Evolutionary conservation across 106 monocot species (phyloP).

Genomic region (Triglochin maritima): DNA sequence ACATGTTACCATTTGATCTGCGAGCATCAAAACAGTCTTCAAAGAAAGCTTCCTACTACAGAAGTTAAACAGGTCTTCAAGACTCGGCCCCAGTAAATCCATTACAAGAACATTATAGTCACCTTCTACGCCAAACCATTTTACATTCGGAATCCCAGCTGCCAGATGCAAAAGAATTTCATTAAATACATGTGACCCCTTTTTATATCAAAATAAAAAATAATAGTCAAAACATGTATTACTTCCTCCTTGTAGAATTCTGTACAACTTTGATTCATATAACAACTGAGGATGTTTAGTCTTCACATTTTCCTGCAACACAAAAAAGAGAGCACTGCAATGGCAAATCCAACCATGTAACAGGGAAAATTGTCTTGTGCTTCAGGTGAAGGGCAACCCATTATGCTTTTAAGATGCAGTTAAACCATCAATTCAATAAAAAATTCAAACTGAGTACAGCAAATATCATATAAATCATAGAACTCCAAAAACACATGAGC

Average conservation of each 20-base stretch:
- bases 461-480: too few species aligned
- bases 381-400: too few species aligned
- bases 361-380: too few species aligned
- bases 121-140: constrained; percentile 30
- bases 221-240: constrained; percentile 1
- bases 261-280: constrained; percentile 38
- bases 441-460: too few species aligned
- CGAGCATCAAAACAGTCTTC: constrained; percentile 32
- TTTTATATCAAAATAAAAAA: neutral
- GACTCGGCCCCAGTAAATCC: constrained; percentile 31
- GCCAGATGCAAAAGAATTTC: neutral
- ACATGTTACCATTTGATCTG: constrained; percentile 25
- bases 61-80: constrained; percentile 34
- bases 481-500: too few species aligned
- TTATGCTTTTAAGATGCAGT: too few species aligned
- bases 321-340: neutral
- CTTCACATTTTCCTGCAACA: constrained; percentile 31
- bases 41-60: constrained; percentile 28
- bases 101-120: constrained; percentile 32
- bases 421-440: too few species aligned
- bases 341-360: too few species aligned
- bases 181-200: too few species aligned
- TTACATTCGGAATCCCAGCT: constrained; percentile 31
- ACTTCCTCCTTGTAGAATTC: constrained; percentile 44
- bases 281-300: constrained; percentile 34